phyloP scores from a whole-genome alignment of 1,139 yeast genomes.

The Zygoascus sp. region DNA sequence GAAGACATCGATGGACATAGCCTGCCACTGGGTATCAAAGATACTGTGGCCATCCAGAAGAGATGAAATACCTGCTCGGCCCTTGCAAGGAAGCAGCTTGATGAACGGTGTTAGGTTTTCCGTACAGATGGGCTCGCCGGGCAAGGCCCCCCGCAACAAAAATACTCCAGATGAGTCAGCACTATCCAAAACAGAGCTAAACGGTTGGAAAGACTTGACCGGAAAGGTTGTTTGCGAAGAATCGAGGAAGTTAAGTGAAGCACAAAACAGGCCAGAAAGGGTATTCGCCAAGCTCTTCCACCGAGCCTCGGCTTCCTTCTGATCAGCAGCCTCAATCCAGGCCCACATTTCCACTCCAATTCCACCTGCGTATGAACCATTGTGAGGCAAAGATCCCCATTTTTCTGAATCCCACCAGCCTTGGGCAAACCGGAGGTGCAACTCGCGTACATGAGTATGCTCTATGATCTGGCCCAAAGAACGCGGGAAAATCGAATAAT shows the following conservation, averaged over 20 bases:
- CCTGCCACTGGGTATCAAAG: conserved; percentile 94
- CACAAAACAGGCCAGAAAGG: conserved; percentile 90
- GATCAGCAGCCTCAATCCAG: conserved; percentile 58
- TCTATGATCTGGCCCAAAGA: conserved; percentile 74
- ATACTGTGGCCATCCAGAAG: conserved; percentile 89
- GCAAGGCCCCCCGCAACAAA: conserved; percentile 78
- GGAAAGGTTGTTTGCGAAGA: conserved; percentile 76
- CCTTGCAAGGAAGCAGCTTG: conserved; percentile 86
- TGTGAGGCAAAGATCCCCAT: conserved; percentile 79
- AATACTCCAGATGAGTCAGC: conserved; percentile 35
- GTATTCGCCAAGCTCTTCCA: conserved; percentile 76
- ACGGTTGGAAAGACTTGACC: conserved; percentile 42
- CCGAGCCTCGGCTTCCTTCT: conserved; percentile 49
- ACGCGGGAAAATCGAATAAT: conserved; percentile 75
- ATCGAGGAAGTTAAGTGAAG: conserved; percentile 86
- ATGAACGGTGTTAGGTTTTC: conserved; percentile 94
- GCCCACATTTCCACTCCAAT: conserved; percentile 97
- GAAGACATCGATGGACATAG: conserved; percentile 81
- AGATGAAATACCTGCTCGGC: conserved; percentile 83
- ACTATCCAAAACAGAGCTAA: conserved; percentile 12
- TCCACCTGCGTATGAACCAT: conserved; percentile 79
- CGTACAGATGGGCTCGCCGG: conserved; percentile 95
- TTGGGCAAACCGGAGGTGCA: conserved; percentile 82
- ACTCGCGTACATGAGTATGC: conserved; percentile 61
- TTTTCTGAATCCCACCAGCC: conserved; percentile 93